Conservation (phyloP, 179 eudicot species). For the Heliamphora pulchella region DNA sequence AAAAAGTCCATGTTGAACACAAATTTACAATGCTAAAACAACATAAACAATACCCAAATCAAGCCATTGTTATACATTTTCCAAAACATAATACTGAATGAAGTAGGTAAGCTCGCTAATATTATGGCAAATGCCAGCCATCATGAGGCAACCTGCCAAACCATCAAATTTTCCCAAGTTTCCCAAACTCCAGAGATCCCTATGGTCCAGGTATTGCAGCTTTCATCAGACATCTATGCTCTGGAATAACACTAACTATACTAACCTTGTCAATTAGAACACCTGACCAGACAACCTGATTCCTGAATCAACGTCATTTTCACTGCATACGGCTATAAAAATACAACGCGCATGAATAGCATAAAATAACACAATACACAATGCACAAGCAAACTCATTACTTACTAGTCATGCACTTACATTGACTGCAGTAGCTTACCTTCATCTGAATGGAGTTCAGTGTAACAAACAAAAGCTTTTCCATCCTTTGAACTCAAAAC, state of each 20-base stretch:
- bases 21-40: neutral
- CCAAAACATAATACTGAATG: neutral
- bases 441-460: constrained; percentile 49
- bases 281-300: neutral
- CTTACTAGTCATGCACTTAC: neutral
- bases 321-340: neutral
- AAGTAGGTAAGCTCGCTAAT: neutral
- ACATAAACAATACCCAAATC: neutral
- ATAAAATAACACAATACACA: neutral
- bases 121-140: neutral
- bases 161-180: neutral
- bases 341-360: neutral
- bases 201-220: neutral
- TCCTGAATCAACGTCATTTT: neutral
- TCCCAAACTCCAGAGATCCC: neutral
- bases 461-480: constrained; percentile 65
- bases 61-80: neutral
- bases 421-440: constrained; percentile 32
- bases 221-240: neutral
- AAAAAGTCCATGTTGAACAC: neutral
- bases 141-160: neutral
- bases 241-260: neutral
- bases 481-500: constrained; percentile 54
- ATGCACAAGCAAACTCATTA: neutral
- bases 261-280: neutral